Evolutionary conservation across 148 eudicot species (phyloP), one percentile per base, ranked within the genome.

Genomic region (Rhododendron ovatum): DNA sequence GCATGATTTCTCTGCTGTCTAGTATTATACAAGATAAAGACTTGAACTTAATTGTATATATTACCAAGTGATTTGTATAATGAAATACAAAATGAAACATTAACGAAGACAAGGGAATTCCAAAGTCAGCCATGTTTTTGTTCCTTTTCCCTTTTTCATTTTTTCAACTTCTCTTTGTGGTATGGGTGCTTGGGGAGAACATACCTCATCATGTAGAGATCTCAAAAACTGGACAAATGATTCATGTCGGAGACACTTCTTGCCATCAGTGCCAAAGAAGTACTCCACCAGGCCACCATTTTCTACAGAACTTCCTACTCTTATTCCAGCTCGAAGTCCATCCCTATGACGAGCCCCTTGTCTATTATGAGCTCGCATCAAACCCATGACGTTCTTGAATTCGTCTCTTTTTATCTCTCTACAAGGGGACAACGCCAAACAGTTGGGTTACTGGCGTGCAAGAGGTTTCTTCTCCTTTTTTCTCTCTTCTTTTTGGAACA

Each of bases 191-290:
- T 35, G n/a, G 48, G 26, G 11, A 18, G 48, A 50, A 84, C 85
- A 81, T 91, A 96, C 99, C 90, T 96, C 99, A 78, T 89, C 91
- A 61, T 95, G 95, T 37, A 96, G 91, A 82, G 90, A 90, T 88
- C 92, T 91, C 53, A 96, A 84, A 86, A 96, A 96, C 78, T 93
- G 88, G 83, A 94, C 93, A 88, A 96, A 96, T 59, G 90, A 91
- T 74, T 92, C 98, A 86, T 91, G 94, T 55, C 87, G 90, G 71
- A 96, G 94, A 24, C 55, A 79, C 76, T 77, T 50, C 61, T 89
- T 88, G 61, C 98, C 99, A 90, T 91, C 93, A 86, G 92, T 84
- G 41, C 96, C 98, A 86, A 96, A 96, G 84, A 96, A 96, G 92
- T 89, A 89, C 84, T 94, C 94, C 88, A 96, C 86, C 86, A 96